Evolutionary conservation across 176 grass and related monocot species (phyloP).

Genomic region (Rhipidocladum racemiflorum): DNA sequence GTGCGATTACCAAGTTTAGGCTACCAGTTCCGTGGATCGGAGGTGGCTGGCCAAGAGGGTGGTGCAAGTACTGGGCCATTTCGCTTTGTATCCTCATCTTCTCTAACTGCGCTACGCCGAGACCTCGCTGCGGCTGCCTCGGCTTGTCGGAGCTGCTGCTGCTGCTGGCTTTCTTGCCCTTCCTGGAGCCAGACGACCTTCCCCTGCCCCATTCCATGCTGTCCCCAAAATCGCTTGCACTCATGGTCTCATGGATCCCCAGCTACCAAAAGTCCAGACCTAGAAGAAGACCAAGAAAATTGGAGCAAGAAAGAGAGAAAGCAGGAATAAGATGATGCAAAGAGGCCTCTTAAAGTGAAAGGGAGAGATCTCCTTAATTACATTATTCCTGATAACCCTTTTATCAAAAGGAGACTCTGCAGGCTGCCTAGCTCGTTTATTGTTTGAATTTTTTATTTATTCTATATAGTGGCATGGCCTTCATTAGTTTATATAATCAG

Average conservation of each 20-base stretch:
- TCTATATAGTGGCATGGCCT: constrained; percentile 4
- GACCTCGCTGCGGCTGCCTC: constrained; percentile 68
- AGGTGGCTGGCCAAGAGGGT: constrained; percentile 39
- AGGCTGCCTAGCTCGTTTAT: constrained; percentile 12
- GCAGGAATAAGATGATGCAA: constrained; percentile 30
- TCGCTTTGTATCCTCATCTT: constrained; percentile 69
- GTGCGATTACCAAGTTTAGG: constrained; percentile 31
- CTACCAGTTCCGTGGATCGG: constrained; percentile 32
- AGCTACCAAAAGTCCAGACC: constrained; percentile 39
- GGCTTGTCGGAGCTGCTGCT: constrained; percentile 47
- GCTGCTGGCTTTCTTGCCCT: constrained; percentile 48
- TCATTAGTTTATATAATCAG: constrained; percentile 17
- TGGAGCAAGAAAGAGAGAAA: constrained; percentile 23
- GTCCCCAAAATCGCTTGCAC: constrained; percentile 51
- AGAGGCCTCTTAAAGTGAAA: constrained; percentile 67
- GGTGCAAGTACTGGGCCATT: constrained; percentile 51
- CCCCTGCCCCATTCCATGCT: constrained; percentile 60
- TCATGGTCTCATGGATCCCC: constrained; percentile 51
- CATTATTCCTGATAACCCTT: too few species aligned
- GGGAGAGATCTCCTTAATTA: constrained; percentile 55
- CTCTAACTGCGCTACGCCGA: constrained; percentile 67
- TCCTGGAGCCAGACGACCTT: constrained; percentile 37
- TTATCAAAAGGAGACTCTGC: constrained; percentile 44
- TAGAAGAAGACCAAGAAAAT: constrained; percentile 30
- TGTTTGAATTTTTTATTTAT: constrained; percentile 13